Percentiles rank a stretch among this genome's conserved stretches.
Evolutionary conservation across 1,284 basidiomycete genomes (phyloP).

Genomic region (Leccinum subfulvum): DNA sequence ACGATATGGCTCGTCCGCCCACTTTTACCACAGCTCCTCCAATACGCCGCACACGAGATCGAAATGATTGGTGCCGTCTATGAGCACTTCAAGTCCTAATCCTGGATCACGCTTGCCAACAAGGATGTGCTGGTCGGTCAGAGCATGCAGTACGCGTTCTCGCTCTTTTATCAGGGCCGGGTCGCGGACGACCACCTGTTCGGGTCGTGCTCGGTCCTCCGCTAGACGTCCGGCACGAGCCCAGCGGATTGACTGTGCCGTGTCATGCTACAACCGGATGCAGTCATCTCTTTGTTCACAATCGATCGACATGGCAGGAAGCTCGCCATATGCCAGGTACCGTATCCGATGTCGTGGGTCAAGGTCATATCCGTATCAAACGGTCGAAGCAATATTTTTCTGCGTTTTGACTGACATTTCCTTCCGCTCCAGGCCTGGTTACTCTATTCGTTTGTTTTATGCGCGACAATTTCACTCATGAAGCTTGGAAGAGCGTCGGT

Average conservation of each 20-base stretch:
- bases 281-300: slow-evolving; percentile 30
- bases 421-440: slow-evolving; percentile 14
- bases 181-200: slow-evolving; percentile 26
- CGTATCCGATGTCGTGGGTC: slow-evolving; percentile 24
- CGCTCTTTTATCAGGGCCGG: slow-evolving; percentile 29
- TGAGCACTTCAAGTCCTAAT: slow-evolving; percentile 32
- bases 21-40: slow-evolving; percentile 34
- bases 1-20: slow-evolving; percentile 39
- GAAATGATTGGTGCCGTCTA: slow-evolving; percentile 40
- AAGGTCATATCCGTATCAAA: slow-evolving; percentile 4
- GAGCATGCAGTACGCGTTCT: slow-evolving; percentile 32
- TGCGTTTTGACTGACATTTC: background rate
- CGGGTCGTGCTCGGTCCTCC: slow-evolving; percentile 27
- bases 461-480: background rate
- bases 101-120: slow-evolving; percentile 31
- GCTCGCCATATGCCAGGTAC: slow-evolving; percentile 9
- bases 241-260: slow-evolving; percentile 23
- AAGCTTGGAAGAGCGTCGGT: background rate
- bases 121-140: slow-evolving; percentile 20
- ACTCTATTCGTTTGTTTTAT: background rate
- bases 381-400: background rate
- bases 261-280: slow-evolving; percentile 28
- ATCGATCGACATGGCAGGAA: slow-evolving; percentile 10
- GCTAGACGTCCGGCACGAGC: slow-evolving; percentile 30
- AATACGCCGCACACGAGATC: slow-evolving; percentile 44